Evolutionary conservation across 768 basidiomycete species (phyloP).

Genomic region (Boletellus sp.): DNA sequence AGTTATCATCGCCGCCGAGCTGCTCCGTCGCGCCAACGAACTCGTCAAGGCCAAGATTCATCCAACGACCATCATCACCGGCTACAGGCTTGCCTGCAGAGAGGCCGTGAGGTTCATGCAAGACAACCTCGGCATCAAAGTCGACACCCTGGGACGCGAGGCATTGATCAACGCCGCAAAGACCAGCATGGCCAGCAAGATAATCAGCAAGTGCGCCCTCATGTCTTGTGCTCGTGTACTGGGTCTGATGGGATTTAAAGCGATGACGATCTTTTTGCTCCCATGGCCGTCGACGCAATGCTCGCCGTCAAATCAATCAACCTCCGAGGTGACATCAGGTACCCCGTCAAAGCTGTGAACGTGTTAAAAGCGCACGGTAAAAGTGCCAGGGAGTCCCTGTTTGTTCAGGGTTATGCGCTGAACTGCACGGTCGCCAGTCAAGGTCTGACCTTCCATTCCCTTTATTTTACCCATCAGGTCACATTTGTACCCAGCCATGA

Average conservation of each 20-base stretch:
- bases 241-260: constrained; percentile 38
- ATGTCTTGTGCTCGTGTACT: neutral
- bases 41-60: constrained; percentile 98
- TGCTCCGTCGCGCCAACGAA: constrained; percentile 93
- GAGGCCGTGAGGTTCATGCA: constrained; percentile 98
- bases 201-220: constrained; percentile 86
- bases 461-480: neutral
- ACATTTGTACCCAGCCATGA: constrained; percentile 71
- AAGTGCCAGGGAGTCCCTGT: constrained; percentile 91
- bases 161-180: constrained; percentile 94
- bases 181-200: constrained; percentile 98
- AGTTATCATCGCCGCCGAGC: constrained; percentile 96
- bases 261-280: constrained; percentile 96
- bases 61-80: constrained; percentile 98
- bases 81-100: constrained; percentile 92
- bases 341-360: constrained; percentile 99
- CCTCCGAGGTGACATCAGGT: constrained; percentile 91
- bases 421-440: constrained; percentile 99
- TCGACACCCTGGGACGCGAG: constrained; percentile 87
- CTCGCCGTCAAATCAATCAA: constrained; percentile 94
- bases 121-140: constrained; percentile 93
- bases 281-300: constrained; percentile 99
- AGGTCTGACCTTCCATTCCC: constrained; percentile 50
- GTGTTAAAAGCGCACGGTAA: constrained; percentile 96
- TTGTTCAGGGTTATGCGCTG: constrained; percentile 93